Percentiles rank a stretch among this genome's conserved stretches.
These are phyloP conservation scores for Rosa multiflora DNA, from an alignment of 306 rosid genomes.

Conservation along the genomic window DNA sequence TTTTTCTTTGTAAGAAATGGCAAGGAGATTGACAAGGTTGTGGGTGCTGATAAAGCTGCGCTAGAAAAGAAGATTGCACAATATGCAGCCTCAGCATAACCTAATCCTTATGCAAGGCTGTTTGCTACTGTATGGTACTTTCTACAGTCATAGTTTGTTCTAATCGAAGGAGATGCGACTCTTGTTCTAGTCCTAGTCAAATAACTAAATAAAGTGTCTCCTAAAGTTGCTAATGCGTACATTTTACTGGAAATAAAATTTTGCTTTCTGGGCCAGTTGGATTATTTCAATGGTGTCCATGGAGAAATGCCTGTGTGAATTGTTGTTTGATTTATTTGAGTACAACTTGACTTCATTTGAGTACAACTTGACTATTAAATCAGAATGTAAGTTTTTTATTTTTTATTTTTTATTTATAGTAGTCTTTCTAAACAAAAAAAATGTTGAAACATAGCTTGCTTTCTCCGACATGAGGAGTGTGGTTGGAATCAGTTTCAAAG, in stretches of 20 bases:
- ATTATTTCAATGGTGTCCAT: neutral
- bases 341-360: neutral
- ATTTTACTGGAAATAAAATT: neutral
- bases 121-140: slow-evolving; percentile 19
- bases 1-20: slow-evolving; percentile 67
- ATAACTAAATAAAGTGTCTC: slow-evolving; percentile 20
- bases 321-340: neutral
- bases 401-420: neutral
- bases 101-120: slow-evolving; percentile 9
- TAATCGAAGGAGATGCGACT: neutral
- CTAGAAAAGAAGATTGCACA: slow-evolving; percentile 66
- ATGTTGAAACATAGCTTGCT: slow-evolving; percentile 2
- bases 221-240: neutral
- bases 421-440: neutral
- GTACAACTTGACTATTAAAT: neutral
- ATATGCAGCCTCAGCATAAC: slow-evolving; percentile 46
- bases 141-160: neutral
- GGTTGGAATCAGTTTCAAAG: neutral
- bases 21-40: slow-evolving; percentile 63
- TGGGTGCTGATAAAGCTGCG: slow-evolving; percentile 61
- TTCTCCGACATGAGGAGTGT: neutral
- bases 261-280: neutral
- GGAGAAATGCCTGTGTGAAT: neutral
- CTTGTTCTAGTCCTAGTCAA: slow-evolving; percentile 12
- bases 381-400: neutral